Evolutionary conservation across 352 stramenopile genomes (phyloP).

Genomic region (Globisporangium spiculum): DNA sequence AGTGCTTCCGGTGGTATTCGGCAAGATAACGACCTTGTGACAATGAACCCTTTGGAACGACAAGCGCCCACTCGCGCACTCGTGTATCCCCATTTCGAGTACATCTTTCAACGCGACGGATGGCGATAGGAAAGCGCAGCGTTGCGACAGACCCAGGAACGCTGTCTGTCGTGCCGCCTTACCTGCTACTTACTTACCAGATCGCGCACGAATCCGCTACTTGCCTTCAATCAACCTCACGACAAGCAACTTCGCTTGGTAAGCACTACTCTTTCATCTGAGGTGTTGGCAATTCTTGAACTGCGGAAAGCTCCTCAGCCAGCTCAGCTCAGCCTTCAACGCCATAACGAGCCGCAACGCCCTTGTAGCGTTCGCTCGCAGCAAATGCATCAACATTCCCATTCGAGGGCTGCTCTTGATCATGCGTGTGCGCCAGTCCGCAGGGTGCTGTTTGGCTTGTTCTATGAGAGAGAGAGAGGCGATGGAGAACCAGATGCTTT

Average conservation of each 20-base stretch:
- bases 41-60: too few relatives aligned
- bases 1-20: too few relatives aligned
- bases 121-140: too few relatives aligned
- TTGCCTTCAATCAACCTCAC: not conserved
- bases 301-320: not conserved
- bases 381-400: not conserved
- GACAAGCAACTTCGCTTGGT: not conserved
- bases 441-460: not conserved
- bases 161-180: too few relatives aligned
- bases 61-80: too few relatives aligned
- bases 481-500: conserved; percentile 1
- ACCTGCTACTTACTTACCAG: too few relatives aligned
- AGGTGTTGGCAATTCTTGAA: not conserved
- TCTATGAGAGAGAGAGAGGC: not conserved
- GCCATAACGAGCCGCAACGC: not conserved
- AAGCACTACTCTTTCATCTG: not conserved
- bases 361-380: not conserved
- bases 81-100: too few relatives aligned
- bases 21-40: too few relatives aligned
- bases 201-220: too few relatives aligned
- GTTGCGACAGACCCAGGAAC: too few relatives aligned
- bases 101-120: too few relatives aligned
- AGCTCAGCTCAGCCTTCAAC: too few relatives aligned
- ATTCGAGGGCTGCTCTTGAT: not conserved
- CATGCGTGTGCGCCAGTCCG: not conserved